These are phyloP conservation scores for Neopestalotiopsis sp. DNA, from an alignment of 2,329 filamentous ascomycete species.

Conservation along the genomic window DNA sequence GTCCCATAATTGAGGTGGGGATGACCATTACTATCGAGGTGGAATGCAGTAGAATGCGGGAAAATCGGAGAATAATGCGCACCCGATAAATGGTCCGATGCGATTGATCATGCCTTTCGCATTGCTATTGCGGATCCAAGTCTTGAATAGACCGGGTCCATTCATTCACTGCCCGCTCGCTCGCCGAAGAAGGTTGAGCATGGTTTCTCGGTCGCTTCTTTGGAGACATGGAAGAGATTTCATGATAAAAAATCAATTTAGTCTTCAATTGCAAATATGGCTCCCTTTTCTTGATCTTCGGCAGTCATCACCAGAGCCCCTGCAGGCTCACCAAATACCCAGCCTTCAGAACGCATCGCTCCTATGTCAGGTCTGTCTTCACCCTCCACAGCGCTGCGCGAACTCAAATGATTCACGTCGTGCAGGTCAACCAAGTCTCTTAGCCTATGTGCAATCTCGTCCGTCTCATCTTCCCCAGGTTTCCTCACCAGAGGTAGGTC, in stretches of 20 bases:
- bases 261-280: background rate
- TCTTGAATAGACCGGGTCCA: too few relatives aligned
- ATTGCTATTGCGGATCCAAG: too few relatives aligned
- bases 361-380: slow-evolving; percentile 6
- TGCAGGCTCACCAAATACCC: background rate
- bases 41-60: background rate
- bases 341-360: background rate
- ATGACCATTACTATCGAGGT: background rate
- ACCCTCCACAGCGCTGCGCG: slow-evolving; percentile 10
- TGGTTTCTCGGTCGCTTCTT: too few relatives aligned
- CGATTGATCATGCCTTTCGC: too few relatives aligned
- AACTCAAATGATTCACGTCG: slow-evolving; percentile 6
- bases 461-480: slow-evolving; percentile 9
- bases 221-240: too few relatives aligned
- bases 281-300: background rate
- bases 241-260: background rate
- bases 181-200: too few relatives aligned
- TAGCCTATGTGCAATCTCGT: slow-evolving; percentile 12
- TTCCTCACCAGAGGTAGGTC: background rate
- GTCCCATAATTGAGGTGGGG: background rate
- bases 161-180: too few relatives aligned
- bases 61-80: background rate
- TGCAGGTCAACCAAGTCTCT: slow-evolving; percentile 15
- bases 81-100: background rate
- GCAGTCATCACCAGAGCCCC: background rate